phyloP scores from a whole-genome alignment of 495 filamentous ascomycete species.

The Trichocladium uniseriatum region DNA sequence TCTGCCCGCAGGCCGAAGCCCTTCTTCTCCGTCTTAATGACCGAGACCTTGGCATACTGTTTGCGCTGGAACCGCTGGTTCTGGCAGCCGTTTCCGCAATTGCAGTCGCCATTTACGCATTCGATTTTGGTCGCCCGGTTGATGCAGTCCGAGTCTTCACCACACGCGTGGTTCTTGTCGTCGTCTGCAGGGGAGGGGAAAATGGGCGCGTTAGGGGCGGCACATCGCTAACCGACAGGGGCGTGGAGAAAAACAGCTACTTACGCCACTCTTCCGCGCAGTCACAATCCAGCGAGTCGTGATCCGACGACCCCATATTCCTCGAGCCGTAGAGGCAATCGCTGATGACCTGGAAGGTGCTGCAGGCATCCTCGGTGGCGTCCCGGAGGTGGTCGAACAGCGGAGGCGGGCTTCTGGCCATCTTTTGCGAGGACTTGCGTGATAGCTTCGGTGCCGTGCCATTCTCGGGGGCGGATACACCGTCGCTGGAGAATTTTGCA shows the following conservation, averaged over 20 bases:
- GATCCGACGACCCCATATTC: slow-evolving; percentile 80
- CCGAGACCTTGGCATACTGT: slow-evolving; percentile 82
- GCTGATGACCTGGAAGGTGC: slow-evolving; percentile 69
- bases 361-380: slow-evolving; percentile 63
- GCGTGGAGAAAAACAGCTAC: slow-evolving; percentile 28
- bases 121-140: slow-evolving; percentile 98
- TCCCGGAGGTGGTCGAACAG: slow-evolving; percentile 64
- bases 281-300: slow-evolving; percentile 87
- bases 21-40: slow-evolving; percentile 97
- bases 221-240: slow-evolving; percentile 10
- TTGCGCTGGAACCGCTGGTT: slow-evolving; percentile 92
- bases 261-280: slow-evolving; percentile 94
- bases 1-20: slow-evolving; percentile 86
- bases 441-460: slow-evolving; percentile 57
- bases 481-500: slow-evolving; percentile 33
- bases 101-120: slow-evolving; percentile 72
- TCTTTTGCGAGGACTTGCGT: slow-evolving; percentile 66
- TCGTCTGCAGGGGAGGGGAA: slow-evolving; percentile 44
- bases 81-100: slow-evolving; percentile 78
- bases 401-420: slow-evolving; percentile 46
- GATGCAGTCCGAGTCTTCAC: slow-evolving; percentile 96
- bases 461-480: slow-evolving; percentile 34
- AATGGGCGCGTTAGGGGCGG: slow-evolving; percentile 8
- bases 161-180: slow-evolving; percentile 75
- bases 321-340: slow-evolving; percentile 83